These are phyloP conservation scores for Neurospora sp. DNA, from an alignment of 495 filamentous ascomycete species.

Conservation along the genomic window DNA sequence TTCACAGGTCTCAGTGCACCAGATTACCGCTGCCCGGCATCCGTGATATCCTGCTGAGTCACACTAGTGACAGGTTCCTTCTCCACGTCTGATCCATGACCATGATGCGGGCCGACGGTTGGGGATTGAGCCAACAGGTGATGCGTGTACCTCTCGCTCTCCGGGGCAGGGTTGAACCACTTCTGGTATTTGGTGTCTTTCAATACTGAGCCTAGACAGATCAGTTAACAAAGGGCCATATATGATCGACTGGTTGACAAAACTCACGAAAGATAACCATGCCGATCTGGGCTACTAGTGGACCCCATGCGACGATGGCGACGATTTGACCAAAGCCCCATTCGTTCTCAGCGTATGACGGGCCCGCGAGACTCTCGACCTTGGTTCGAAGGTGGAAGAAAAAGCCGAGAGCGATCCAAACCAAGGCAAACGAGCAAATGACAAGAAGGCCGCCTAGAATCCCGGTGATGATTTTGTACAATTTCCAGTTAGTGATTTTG, in stretches of 20 bases:
- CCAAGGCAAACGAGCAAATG: neutral
- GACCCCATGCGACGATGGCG: neutral
- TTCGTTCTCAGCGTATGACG: neutral
- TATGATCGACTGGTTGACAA: neutral
- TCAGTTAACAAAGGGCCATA: neutral
- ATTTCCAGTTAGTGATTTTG: too few species aligned
- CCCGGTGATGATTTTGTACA: too few species aligned
- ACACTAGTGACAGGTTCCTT: neutral
- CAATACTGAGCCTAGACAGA: neutral
- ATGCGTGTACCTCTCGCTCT: neutral
- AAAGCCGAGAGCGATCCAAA: neutral
- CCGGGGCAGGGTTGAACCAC: neutral
- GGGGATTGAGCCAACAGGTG: neutral
- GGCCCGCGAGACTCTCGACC: neutral
- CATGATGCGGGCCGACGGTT: neutral
- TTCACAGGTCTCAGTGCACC: too few species aligned
- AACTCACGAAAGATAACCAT: neutral
- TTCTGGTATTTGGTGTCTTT: neutral
- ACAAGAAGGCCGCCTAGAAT: neutral
- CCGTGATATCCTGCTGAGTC: too few species aligned
- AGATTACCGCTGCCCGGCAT: too few species aligned
- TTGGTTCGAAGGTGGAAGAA: neutral
- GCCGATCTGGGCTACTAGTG: neutral
- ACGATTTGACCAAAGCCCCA: neutral
- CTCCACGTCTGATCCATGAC: neutral